Conservation (phyloP, 306 rosid species). For the Astragalus glycyphyllos region DNA sequence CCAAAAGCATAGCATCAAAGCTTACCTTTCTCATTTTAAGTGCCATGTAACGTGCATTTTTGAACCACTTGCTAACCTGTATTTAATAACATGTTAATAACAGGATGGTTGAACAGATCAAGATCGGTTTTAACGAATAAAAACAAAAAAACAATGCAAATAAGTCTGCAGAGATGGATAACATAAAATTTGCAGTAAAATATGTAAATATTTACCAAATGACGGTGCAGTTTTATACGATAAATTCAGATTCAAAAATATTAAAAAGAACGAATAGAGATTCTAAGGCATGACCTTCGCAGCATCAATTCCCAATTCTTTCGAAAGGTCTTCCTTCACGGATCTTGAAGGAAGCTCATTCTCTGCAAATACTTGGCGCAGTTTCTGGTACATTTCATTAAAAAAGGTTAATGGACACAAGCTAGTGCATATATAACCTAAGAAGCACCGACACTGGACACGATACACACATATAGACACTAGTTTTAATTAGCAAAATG, state of each 20-base stretch:
- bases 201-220: background rate
- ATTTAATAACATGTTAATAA: conserved; percentile 39
- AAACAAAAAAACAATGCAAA: conserved; percentile 25
- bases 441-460: too few relatives aligned
- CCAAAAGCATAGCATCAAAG: conserved; percentile 12
- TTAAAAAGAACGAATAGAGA: conserved; percentile 25
- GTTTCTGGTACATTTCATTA: conserved; percentile 65
- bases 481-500: too few relatives aligned
- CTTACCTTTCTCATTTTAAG: conserved; percentile 83
- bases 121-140: conserved; percentile 10
- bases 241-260: conserved; percentile 25
- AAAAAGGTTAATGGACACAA: conserved; percentile 20
- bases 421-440: conserved; percentile 14
- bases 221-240: too few relatives aligned
- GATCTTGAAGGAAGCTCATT: conserved; percentile 86
- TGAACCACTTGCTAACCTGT: conserved; percentile 98
- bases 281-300: conserved; percentile 66
- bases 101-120: conserved; percentile 28
- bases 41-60: conserved; percentile 88
- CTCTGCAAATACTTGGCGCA: conserved; percentile 79
- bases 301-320: conserved; percentile 81
- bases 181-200: conserved; percentile 25
- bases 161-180: conserved; percentile 7
- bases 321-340: conserved; percentile 74
- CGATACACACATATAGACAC: too few relatives aligned